Percentiles rank a stretch among this genome's conserved stretches.
These are phyloP conservation scores for Haematococcus sp. DNA, from an alignment of 139 green algal species.

Conservation along the genomic window DNA sequence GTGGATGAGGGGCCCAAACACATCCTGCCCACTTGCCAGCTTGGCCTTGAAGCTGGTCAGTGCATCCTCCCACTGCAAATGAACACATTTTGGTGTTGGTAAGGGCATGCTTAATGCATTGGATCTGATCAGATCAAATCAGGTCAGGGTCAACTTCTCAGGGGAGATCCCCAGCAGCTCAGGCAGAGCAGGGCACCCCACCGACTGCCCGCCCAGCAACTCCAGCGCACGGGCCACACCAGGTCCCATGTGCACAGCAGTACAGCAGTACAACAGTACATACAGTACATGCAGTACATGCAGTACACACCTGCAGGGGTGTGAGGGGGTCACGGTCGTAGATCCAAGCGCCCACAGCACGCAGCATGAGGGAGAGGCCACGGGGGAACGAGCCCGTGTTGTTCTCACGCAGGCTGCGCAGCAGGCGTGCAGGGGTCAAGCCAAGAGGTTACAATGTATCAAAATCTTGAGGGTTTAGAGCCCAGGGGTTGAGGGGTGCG, in stretches of 20 bases:
- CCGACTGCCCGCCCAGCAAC: no score
- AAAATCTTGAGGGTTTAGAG: no score
- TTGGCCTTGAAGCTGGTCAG: conserved; percentile 87
- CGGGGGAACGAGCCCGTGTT: conserved; percentile 97
- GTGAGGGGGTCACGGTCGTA: conserved; percentile 93
- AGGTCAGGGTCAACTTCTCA: neutral
- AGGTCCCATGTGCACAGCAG: no score
- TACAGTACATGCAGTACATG: no score
- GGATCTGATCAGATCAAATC: neutral
- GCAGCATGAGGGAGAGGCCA: conserved; percentile 95
- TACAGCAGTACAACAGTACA: no score
- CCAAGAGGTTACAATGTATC: no score
- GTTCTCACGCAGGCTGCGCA: conserved; percentile 91
- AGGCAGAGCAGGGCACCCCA: no score
- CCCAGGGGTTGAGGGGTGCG: no score
- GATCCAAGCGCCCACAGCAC: conserved; percentile 90
- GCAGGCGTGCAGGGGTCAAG: no score
- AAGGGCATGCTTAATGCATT: neutral
- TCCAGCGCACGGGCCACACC: no score
- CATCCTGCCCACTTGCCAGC: conserved; percentile 75
- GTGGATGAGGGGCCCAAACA: conserved; percentile 90
- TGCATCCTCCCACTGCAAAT: conserved; percentile 75
- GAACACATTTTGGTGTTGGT: no score
- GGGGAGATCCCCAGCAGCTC: no score
- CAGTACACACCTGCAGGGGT: conserved; percentile 75